Evolutionary conservation across 2,329 filamentous ascomycete genomes (phyloP), one percentile per base, ranked within the genome.

Genomic region (Fusarium sp.): DNA sequence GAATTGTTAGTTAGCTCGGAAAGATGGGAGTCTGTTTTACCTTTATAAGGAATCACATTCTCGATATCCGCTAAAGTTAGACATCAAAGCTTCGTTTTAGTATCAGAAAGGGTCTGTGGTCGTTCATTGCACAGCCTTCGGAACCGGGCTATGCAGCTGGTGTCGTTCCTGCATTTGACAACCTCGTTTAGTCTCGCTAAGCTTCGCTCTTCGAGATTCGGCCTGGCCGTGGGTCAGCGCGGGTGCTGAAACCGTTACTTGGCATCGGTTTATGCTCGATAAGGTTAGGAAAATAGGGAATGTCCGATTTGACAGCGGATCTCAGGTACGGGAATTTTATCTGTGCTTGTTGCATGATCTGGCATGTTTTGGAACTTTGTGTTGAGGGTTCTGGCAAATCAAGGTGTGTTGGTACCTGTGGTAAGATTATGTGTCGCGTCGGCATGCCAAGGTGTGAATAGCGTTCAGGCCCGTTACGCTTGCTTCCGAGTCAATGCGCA

Each of bases 151-250:
- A 37, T 37, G 18, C 34, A 37, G 18, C 3, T 37, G 0, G 7
- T 4, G 9, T 20, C 11, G n/a, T 32, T n/a, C 48, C 48, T 40
- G 18, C 21, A 8, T 27, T 9, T 4, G 18, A 14, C 13, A n/a
- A 3, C 21, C 21, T 63, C 59, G 59, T 63, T 63, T 42, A 63
- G 13, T 14, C 23, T 63, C 60, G 60, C 20, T 55, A 21, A 62
- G 45, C 21, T 16, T 62, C 47, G 59, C 32, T 63, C 34, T 5
- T 5, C 12, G 1, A 8, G 1, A 0, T 5, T 11, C 14, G 23
- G 45, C 11, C 23, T 23, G 11, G 2, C 21, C 7, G 11, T 3
- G 20, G 14, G 7, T 41, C 18, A 12, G 10, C 5, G 18, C 18
- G 5, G 18, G 34, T 37, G 32, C 32, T 9, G 4, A 21, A 5